Evolutionary conservation across 2,329 filamentous ascomycete species (phyloP), one percentile per base, ranked within the genome.

Genomic region (Sordariomycetes sp.): DNA sequence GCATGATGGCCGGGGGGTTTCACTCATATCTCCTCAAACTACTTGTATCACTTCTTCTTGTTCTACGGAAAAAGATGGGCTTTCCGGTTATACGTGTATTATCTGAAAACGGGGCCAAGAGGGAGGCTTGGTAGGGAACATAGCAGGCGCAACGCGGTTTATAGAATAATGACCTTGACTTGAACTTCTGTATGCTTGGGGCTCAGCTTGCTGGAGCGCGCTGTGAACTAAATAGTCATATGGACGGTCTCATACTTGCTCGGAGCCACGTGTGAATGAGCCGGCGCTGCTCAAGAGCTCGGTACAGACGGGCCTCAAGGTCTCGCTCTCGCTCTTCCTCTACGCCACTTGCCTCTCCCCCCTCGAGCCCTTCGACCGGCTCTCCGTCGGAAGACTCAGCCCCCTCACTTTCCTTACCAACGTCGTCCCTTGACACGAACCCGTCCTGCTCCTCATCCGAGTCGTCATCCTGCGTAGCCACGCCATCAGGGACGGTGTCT

Each of bases 1-100:
- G 89, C 57, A 58, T 57, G 18, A 57, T 50, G 6, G 7, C 35
- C 14, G 35, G 35, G 35, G 35, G 14, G 6, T 11, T 14, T 20
- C 16, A 5, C 7, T 22, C 20, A n/a, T 20, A n/a, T 48, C 4
- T n/a, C 43, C 18, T 22, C n/a, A 48, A 8, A 10, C 10, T 22
- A n/a, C n/a, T 48, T 48, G 43, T 40, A 40, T 40, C 37, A 40
- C 11, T 18, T 40, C 37, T 40, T 35, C 34, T 40, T 14, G 11
- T 40, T 40, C 37, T 40, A 11, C 3, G 37, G 37, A 40, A 16
- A 35, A 14, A 3, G 37, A 14, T 40, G 37, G 37, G 12, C 3
- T 40, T 18, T 18, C 4, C 37, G 37, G 37, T n/a, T 46, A n/a
- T n/a, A n/a, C 3, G 40, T 46, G 40, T 46, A n/a, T 46, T 46